Conservation (phyloP, 2,329 filamentous ascomycete species). For the Hirsutella minnesotensis region DNA sequence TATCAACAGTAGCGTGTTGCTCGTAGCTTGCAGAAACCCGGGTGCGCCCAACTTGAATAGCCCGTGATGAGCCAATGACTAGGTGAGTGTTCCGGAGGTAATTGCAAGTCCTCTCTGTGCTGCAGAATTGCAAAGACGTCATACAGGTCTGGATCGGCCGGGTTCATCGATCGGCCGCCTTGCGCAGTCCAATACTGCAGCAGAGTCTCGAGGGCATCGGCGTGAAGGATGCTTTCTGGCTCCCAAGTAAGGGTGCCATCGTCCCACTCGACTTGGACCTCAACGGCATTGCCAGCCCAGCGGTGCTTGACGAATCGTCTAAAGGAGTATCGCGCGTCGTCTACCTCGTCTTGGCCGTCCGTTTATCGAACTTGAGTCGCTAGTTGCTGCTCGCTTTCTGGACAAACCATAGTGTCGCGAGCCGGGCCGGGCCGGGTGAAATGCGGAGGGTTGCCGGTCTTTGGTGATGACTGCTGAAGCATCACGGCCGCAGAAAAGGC, state of each 20-base stretch:
- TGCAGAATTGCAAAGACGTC: slow-evolving; percentile 20
- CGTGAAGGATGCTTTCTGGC: slow-evolving; percentile 19
- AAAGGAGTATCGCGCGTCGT: slow-evolving; percentile 6
- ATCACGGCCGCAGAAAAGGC: no score
- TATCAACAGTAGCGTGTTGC: no score
- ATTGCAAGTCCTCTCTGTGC: no score
- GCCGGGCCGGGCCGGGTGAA: background rate
- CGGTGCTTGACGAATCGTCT: slow-evolving; percentile 14
- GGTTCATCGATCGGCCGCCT: slow-evolving; percentile 20
- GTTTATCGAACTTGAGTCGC: background rate
- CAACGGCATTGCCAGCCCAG: slow-evolving; percentile 15
- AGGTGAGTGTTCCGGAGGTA: no score
- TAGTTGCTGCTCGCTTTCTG: background rate
- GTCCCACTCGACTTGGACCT: slow-evolving; percentile 21
- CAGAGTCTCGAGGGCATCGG: slow-evolving; percentile 17
- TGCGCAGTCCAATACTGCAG: slow-evolving; percentile 19
- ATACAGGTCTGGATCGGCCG: slow-evolving; percentile 16
- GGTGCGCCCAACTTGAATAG: no score
- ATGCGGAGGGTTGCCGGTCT: no score
- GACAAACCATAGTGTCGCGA: background rate
- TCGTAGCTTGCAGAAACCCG: no score
- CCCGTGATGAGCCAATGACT: no score
- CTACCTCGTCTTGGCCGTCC: background rate
- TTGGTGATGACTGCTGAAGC: no score
- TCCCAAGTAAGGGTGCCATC: slow-evolving; percentile 20